Evolutionary conservation across 2,329 filamentous ascomycete species (phyloP), one percentile per base, ranked within the genome.

Genomic region (Monilinia fructicola): DNA sequence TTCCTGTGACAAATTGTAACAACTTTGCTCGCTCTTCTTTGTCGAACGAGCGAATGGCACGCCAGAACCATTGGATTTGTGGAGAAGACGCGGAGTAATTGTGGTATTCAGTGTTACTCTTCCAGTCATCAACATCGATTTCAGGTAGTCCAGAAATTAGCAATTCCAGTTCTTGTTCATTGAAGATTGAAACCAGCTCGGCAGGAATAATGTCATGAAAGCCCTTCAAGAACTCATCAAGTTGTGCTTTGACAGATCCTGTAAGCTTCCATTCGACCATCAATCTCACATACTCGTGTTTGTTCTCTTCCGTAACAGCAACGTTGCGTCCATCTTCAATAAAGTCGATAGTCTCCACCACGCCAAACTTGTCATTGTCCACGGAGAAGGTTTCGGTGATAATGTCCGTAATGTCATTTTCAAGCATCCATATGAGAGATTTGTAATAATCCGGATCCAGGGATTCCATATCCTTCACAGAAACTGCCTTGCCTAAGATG

Each of bases 51-150:
- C 95, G 89, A 54, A 99, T 88, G 35, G 95, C 95, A 75, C 96
- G 90, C 95, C 95, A 99, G 87, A 99, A 99, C 95, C 95, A 99
- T 78, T 98, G 93, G 68, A 99, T 97, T 77, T 99, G 96, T 54
- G 92, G 91, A 3, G 95, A 97, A 0, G 93, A 94, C 42, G 92
- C 90, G 5, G 87, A 92, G 81, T 99, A 99, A 79, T 98, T 98
- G 79, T 98, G 94, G 74, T 99, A 98, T 77, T 99, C 96, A 2
- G 94, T 96, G 79, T 97, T 97, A 80, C 91, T 93, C 85, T 97
- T 97, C 95, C 95, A 99, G 80, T 99, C 95, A 75, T 99, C 95
- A 52, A 98, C 87, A 73, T 99, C 94, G 73, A 99, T 97, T 76
- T 99, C 95, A 1, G 95, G 95, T 62, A 99, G 84, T 76, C 95